Base-by-base conservation (phyloP, 2,329 filamentous ascomycete species). In the Phoma sp. region DNA sequence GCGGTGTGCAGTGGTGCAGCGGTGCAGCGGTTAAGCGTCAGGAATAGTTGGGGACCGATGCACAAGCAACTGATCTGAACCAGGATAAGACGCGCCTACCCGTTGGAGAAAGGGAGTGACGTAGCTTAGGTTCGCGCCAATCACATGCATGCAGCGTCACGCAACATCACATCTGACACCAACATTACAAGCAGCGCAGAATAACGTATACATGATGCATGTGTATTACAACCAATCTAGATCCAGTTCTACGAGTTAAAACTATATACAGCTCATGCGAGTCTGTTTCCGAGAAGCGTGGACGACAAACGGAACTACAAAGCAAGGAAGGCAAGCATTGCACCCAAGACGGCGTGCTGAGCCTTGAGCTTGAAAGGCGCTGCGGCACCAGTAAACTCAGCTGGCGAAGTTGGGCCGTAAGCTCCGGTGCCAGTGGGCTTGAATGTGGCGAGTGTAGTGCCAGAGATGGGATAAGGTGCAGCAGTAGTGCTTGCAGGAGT, bases 321-420 rank as follows among this genome's bases (percentile, higher is more conserved):
- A 51, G 69, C 72, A 40, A 75, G 62, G 46, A 74, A 67, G 44
- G 69, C 72, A 43, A 74, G 54, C 35, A 60, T 57, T 33, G 69
- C 71, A 49, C 69, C 72, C 22, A 74, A 48, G 36, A 72, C 33
- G 21, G 64, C 68, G 22, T 61, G 58, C 40, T 62, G 58, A 41
- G 65, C 50, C 37, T 64, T 58, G 24, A 65, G 49, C 48, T 54
- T 64, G 37, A 74, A 55, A 0, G 64, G 51, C 17, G 66, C 67
- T 8, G 73, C 73, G 9, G 71, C 72, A 43, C 74, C 74, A 33
- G 71, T 73, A 63, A 74, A 76, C 46, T 70, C 54, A 35, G 70
- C 59, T n/a, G 62, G 62, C 8, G 62, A 57, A 2, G 63, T 58
- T 22, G 52, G 52, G 40, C 56, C 61, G 40, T 54, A 57, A 37